A percentile compares a stretch with the other conserved stretches of the same genome.
Conservation (phyloP, 495 filamentous ascomycete species). For the Annulohypoxylon maeteangense region DNA sequence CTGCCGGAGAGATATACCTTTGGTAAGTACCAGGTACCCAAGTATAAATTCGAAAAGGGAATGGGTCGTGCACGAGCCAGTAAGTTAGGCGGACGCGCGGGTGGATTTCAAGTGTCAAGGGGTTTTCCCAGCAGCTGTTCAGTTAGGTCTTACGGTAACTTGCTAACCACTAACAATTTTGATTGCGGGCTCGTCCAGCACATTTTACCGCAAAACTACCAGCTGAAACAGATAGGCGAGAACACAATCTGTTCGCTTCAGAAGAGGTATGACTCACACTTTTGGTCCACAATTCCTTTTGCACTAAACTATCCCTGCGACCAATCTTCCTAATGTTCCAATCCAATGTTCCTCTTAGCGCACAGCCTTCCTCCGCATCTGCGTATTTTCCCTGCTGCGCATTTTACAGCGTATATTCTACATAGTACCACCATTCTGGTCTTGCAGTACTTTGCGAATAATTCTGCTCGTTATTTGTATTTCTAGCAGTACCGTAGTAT, state of each 20-base stretch:
- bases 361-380: conserved; percentile 39
- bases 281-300: conserved; percentile 29
- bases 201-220: conserved; percentile 29
- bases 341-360: conserved; percentile 23
- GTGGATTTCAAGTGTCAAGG: conserved; percentile 34
- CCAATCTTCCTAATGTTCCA: background rate
- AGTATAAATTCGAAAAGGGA: conserved; percentile 5
- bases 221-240: conserved; percentile 40
- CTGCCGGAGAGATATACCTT: background rate
- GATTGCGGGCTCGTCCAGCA: conserved; percentile 14
- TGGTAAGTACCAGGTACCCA: background rate
- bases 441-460: background rate
- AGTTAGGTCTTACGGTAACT: conserved; percentile 32
- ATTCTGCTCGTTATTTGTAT: background rate
- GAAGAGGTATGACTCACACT: conserved; percentile 47
- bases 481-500: background rate
- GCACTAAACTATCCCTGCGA: conserved; percentile 31
- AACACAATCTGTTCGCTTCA: conserved; percentile 32
- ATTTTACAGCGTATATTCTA: conserved; percentile 1
- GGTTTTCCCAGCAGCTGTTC: background rate
- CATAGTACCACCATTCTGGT: background rate
- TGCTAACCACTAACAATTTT: conserved; percentile 48
- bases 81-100: conserved; percentile 27
- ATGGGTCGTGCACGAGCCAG: conserved; percentile 5
- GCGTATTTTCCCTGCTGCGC: conserved; percentile 23